Conservation (phyloP, 805 yeast species). For the Clavispora vitiphila region DNA sequence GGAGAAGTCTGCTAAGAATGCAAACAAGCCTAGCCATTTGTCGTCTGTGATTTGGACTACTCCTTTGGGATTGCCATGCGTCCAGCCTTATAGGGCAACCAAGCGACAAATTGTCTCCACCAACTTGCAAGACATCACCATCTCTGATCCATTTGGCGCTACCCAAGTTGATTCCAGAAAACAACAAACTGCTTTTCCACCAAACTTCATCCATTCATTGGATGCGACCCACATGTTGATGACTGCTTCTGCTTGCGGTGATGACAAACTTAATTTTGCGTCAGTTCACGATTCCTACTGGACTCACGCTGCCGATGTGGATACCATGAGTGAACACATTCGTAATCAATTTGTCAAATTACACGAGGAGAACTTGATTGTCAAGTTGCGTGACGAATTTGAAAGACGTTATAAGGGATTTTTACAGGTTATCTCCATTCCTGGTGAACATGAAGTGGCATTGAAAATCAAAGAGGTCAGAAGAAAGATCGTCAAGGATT, state of each 20-base stretch:
- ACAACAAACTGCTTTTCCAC: conserved; percentile 92
- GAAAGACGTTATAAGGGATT: conserved; percentile 72
- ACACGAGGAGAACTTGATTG: conserved; percentile 70
- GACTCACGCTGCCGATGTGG: conserved; percentile 91
- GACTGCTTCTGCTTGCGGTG: conserved; percentile 76
- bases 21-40: conserved; percentile 57
- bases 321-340: conserved; percentile 60
- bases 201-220: conserved; percentile 88
- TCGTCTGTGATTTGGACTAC: conserved; percentile 97
- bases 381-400: conserved; percentile 70
- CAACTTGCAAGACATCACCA: conserved; percentile 79
- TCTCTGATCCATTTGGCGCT: conserved; percentile 81
- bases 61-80: conserved; percentile 91
- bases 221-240: conserved; percentile 97
- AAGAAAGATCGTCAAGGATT: conserved; percentile 39
- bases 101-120: conserved; percentile 68
- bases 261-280: conserved; percentile 67
- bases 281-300: conserved; percentile 97
- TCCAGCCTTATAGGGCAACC: conserved; percentile 85
- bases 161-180: conserved; percentile 82
- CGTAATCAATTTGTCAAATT: conserved; percentile 76
- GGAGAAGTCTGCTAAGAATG: conserved; percentile 25
- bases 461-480: conserved; percentile 45
- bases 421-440: conserved; percentile 55
- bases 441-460: conserved; percentile 48